phyloP scores from a whole-genome alignment of 2,329 filamentous ascomycete genomes.

The Aureobasidium musti region DNA sequence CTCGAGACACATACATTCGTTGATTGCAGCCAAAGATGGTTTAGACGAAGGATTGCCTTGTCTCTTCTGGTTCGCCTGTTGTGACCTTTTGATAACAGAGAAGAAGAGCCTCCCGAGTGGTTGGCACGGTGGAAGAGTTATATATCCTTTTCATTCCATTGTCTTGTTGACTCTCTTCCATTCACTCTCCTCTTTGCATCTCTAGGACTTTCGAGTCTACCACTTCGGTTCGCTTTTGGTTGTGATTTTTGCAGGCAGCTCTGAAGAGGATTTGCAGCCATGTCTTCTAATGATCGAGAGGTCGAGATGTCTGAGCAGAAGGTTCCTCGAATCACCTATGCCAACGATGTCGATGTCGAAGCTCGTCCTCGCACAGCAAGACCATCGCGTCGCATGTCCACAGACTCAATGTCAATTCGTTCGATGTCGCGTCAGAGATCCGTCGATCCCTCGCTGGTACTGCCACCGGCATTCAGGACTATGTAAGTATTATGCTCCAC shows the following conservation, averaged over 20 bases:
- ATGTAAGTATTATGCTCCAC: slow-evolving; percentile 34
- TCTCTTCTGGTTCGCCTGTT: not conserved
- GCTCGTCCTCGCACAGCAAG: slow-evolving; percentile 36
- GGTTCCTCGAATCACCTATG: slow-evolving; percentile 37
- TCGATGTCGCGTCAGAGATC: slow-evolving; percentile 42
- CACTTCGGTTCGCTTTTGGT: not conserved
- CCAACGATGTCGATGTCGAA: slow-evolving; percentile 45
- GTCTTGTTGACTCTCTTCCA: not conserved
- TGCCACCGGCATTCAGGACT: slow-evolving; percentile 50
- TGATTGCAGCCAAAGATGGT: not conserved
- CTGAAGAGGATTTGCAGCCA: not conserved
- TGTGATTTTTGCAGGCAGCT: not conserved
- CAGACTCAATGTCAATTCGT: slow-evolving; percentile 43
- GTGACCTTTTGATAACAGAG: not conserved
- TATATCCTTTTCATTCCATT: slow-evolving; percentile 6
- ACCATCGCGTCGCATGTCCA: slow-evolving; percentile 34
- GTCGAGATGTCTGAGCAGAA: slow-evolving; percentile 7
- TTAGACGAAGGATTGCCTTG: not conserved
- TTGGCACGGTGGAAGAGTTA: not conserved
- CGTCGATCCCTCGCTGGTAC: slow-evolving; percentile 47
- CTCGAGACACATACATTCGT: not conserved
- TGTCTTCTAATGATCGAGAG: slow-evolving; percentile 9
- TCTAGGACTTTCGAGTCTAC: not conserved
- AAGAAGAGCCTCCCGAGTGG: not conserved
- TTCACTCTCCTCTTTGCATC: not conserved